Evolutionary conservation across 1,139 yeast species (phyloP).

Genomic region (Geotrichum restrictum): DNA sequence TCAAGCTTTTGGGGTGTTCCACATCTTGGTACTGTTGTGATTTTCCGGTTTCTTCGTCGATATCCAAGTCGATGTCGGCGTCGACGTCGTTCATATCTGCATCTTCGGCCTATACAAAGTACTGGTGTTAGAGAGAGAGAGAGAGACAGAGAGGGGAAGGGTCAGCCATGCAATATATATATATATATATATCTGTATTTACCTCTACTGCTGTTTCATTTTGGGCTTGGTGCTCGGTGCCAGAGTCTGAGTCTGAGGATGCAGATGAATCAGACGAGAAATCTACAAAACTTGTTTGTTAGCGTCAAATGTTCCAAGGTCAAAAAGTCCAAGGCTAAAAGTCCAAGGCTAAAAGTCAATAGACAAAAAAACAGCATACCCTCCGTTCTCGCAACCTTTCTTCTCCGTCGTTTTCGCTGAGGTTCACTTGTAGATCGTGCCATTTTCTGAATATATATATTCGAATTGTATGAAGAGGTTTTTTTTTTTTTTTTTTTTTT

Average conservation of each 20-base stretch:
- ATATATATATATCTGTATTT: neutral
- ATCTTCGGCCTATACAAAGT: slow-evolving; percentile 2
- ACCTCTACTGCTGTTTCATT: too few species aligned
- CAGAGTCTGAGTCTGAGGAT: slow-evolving; percentile 26
- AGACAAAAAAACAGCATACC: slow-evolving; percentile 26
- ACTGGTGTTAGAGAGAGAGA: too few species aligned
- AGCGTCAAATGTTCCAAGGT: too few species aligned
- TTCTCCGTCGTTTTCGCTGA: slow-evolving; percentile 30
- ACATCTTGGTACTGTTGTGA: slow-evolving; percentile 1
- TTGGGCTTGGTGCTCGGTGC: too few species aligned
- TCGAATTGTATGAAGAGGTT: too few species aligned
- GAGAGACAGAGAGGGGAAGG: neutral
- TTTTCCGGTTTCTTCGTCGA: neutral
- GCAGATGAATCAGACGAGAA: slow-evolving; percentile 33
- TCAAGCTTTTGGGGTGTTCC: slow-evolving; percentile 17
- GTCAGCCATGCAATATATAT: neutral
- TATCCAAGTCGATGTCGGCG: slow-evolving; percentile 15
- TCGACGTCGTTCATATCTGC: slow-evolving; percentile 16
- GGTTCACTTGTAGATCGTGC: slow-evolving; percentile 20
- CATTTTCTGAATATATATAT: slow-evolving; percentile 6
- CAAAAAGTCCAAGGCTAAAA: neutral
- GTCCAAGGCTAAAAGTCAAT: neutral
- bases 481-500: too few species aligned
- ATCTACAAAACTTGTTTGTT: too few species aligned
- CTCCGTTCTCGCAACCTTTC: slow-evolving; percentile 37